These are phyloP conservation scores for Stenocarpella maydis DNA, from an alignment of 2,329 filamentous ascomycete species.

Conservation along the genomic window DNA sequence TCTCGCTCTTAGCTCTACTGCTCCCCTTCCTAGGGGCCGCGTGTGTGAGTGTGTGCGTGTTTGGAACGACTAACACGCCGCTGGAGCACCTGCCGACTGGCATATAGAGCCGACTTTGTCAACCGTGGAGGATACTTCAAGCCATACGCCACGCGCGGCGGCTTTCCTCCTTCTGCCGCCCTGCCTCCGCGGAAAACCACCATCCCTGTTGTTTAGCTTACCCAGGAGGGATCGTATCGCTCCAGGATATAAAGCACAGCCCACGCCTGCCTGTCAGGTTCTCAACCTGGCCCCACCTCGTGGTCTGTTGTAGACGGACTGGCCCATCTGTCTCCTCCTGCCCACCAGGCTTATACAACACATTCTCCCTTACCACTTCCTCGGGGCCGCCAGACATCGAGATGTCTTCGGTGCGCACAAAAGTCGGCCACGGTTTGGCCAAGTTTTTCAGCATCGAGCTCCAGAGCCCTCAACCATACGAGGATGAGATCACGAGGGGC, in stretches of 20 bases:
- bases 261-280: constrained; percentile 9
- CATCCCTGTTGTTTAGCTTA: neutral
- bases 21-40: constrained; percentile 27
- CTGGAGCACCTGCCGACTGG: neutral
- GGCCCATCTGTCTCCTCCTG: neutral
- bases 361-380: constrained; percentile 9
- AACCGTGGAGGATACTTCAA: constrained; percentile 23
- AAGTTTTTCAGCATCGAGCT: constrained; percentile 86
- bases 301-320: neutral
- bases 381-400: constrained; percentile 26
- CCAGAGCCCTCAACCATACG: constrained; percentile 66
- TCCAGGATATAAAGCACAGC: constrained; percentile 31
- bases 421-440: constrained; percentile 76
- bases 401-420: constrained; percentile 55
- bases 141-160: constrained; percentile 14
- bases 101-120: neutral
- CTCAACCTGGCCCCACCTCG: constrained; percentile 1
- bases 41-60: constrained; percentile 13
- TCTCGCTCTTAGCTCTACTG: constrained; percentile 17
- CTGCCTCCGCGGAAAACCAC: constrained; percentile 27
- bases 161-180: constrained; percentile 1
- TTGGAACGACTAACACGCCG: constrained; percentile 28
- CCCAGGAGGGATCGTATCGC: neutral
- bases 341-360: constrained; percentile 12
- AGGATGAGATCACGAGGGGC: constrained; percentile 74